Percentiles rank a stretch among this genome's conserved stretches.
Conservation (phyloP, 805 yeast genomes). For the Saccharomycopsis guyanensis region DNA sequence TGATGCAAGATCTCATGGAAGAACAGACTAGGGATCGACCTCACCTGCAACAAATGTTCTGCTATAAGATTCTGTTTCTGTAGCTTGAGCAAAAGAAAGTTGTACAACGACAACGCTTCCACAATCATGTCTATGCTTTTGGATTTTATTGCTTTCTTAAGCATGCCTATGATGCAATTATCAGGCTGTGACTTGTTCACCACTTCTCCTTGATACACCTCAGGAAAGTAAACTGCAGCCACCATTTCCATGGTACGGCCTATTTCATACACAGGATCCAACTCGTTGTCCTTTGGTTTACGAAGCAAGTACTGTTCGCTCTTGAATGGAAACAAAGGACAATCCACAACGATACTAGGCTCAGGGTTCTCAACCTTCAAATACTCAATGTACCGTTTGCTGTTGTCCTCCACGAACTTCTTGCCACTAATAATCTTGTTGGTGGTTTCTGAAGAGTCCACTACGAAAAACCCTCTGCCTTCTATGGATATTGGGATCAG, state of each 20-base stretch:
- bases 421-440: neutral
- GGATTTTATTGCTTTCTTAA: conserved; percentile 28
- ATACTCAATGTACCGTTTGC: neutral
- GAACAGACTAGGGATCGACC: conserved; percentile 33
- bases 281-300: conserved; percentile 44
- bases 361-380: neutral
- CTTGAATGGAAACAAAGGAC: neutral
- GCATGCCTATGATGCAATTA: conserved; percentile 33
- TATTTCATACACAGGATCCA: conserved; percentile 58
- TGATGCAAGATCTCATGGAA: conserved; percentile 66
- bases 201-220: conserved; percentile 28
- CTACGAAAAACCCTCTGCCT: neutral
- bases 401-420: neutral
- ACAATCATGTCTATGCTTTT: conserved; percentile 28
- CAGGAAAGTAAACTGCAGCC: conserved; percentile 35
- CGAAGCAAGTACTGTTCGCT: conserved; percentile 6
- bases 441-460: neutral
- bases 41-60: conserved; percentile 27
- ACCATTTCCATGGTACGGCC: conserved; percentile 41
- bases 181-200: conserved; percentile 31
- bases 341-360: neutral
- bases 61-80: conserved; percentile 29
- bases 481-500: neutral
- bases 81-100: conserved; percentile 32
- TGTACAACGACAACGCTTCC: conserved; percentile 36